phyloP scores from a whole-genome alignment of 23 red algal species.

The Gracilaria caudata region DNA sequence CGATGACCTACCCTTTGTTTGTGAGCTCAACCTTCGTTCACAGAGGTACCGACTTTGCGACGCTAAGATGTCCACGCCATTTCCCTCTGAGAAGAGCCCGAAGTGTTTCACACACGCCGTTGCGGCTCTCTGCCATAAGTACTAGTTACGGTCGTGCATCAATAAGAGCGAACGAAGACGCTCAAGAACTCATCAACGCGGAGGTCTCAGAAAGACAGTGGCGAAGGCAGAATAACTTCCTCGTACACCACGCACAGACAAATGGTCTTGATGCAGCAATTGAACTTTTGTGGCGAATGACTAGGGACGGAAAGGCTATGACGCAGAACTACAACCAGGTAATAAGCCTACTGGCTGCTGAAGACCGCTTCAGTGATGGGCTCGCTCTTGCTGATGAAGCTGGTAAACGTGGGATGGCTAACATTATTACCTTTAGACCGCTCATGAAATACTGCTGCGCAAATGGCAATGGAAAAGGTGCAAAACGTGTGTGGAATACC shows the following conservation, averaged over 20 bases:
- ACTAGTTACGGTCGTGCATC: neutral
- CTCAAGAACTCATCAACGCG: neutral
- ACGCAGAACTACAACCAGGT: slow-evolving; percentile 80
- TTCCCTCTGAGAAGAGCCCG: neutral
- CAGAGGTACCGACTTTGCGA: neutral
- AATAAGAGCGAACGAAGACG: neutral
- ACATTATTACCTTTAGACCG: slow-evolving; percentile 77
- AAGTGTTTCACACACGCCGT: neutral
- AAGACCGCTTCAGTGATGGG: slow-evolving; percentile 51
- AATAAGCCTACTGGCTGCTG: slow-evolving; percentile 57
- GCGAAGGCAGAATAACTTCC: slow-evolving; percentile 49
- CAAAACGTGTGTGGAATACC: slow-evolving; percentile 50
- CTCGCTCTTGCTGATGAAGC: slow-evolving; percentile 66
- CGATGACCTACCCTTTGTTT: neutral
- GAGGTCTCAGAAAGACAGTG: slow-evolving; percentile 23
- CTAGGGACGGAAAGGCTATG: slow-evolving; percentile 49
- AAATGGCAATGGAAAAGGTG: slow-evolving; percentile 37
- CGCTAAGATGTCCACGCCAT: neutral
- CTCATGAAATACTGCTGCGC: slow-evolving; percentile 78
- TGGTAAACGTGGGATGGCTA: slow-evolving; percentile 37
- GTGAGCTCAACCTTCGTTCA: neutral
- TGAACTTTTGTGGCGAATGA: slow-evolving; percentile 59
- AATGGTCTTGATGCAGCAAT: slow-evolving; percentile 53
- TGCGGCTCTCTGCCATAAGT: neutral
- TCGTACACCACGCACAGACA: slow-evolving; percentile 19